phyloP scores from a whole-genome alignment of 1,284 basidiomycete species.

The Cryptococcus neoformans region DNA sequence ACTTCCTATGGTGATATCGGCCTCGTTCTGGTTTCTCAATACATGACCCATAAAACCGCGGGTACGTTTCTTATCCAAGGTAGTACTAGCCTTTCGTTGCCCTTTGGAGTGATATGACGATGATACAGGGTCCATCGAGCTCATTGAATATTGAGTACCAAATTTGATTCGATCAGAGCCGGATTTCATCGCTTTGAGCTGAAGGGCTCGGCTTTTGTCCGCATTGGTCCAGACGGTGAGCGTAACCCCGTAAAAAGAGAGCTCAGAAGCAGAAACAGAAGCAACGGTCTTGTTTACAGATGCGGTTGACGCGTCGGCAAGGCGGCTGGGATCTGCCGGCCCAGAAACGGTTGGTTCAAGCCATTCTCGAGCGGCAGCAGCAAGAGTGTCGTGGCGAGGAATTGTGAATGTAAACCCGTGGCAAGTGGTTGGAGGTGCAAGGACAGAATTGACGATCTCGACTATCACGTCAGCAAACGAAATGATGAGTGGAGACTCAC shows the following conservation, averaged over 20 bases:
- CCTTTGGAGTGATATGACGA: not conserved
- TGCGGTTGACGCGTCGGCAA: slow-evolving; percentile 19
- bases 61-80: not conserved
- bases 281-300: slow-evolving; percentile 53
- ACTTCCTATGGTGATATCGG: slow-evolving; percentile 9
- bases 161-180: slow-evolving; percentile 15
- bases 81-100: slow-evolving; percentile 1
- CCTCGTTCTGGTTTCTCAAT: slow-evolving; percentile 6
- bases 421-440: slow-evolving; percentile 85
- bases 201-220: slow-evolving; percentile 69
- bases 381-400: slow-evolving; percentile 33
- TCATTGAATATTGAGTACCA: slow-evolving; percentile 8
- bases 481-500: slow-evolving; percentile 14
- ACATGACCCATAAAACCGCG: slow-evolving; percentile 2
- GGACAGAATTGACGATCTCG: slow-evolving; percentile 86
- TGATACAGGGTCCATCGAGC: slow-evolving; percentile 3
- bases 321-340: slow-evolving; percentile 9
- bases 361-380: slow-evolving; percentile 23
- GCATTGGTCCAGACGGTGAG: slow-evolving; percentile 92
- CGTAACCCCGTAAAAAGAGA: slow-evolving; percentile 81
- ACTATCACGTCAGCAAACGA: slow-evolving; percentile 54
- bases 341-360: slow-evolving; percentile 13
- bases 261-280: slow-evolving; percentile 43
- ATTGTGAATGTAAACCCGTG: slow-evolving; percentile 81
- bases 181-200: slow-evolving; percentile 33